Conservation (phyloP, 768 basidiomycete genomes). For the Boletus sensibilis region DNA sequence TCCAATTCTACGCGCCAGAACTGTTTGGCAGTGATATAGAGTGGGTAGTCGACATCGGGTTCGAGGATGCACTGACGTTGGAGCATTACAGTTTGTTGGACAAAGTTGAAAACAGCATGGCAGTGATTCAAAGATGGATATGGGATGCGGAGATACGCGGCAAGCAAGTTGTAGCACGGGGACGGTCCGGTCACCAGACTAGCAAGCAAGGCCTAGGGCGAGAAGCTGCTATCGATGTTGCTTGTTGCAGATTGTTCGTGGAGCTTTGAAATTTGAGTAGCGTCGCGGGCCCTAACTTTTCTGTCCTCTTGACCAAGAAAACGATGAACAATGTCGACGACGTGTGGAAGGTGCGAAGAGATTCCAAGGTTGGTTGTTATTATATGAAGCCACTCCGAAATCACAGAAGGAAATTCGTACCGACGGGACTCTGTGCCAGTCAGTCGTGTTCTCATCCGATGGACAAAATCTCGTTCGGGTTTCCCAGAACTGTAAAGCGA, state of each 20-base stretch:
- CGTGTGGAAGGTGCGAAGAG: neutral
- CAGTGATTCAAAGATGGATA: neutral
- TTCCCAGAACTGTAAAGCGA: neutral
- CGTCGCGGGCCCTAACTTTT: neutral
- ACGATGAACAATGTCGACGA: neutral
- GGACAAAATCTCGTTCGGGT: neutral
- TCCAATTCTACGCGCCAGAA: slow-evolving; percentile 48
- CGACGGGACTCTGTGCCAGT: neutral
- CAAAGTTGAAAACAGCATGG: neutral
- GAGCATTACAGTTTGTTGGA: slow-evolving; percentile 14
- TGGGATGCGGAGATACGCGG: slow-evolving; percentile 1
- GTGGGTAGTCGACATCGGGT: slow-evolving; percentile 44
- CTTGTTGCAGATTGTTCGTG: neutral
- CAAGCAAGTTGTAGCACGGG: neutral
- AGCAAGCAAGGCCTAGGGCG: neutral
- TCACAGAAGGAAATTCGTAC: neutral
- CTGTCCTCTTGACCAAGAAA: neutral
- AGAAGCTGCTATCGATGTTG: neutral
- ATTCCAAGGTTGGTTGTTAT: neutral
- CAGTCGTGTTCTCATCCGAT: neutral
- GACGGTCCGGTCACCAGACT: neutral
- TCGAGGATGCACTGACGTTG: slow-evolving; percentile 34
- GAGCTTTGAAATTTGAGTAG: neutral
- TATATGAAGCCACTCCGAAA: neutral
- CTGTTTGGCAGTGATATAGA: slow-evolving; percentile 56